These are phyloP conservation scores for Pichia cabralensis DNA, from an alignment of 805 yeast genomes.

Conservation along the genomic window DNA sequence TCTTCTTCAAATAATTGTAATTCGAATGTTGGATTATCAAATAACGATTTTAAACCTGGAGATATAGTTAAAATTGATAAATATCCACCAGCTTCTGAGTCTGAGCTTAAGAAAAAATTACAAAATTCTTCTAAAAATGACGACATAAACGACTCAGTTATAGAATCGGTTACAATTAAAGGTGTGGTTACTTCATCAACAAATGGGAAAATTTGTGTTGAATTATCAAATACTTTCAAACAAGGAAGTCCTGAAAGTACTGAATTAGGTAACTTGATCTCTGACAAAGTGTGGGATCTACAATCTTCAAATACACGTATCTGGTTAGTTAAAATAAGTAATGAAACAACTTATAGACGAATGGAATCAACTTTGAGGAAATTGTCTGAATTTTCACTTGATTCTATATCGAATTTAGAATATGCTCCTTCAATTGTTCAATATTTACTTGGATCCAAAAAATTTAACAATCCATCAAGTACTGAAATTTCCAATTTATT, in stretches of 20 bases:
- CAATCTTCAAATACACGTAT: constrained; percentile 22
- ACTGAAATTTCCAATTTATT: too few relatives aligned
- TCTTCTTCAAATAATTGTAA: constrained; percentile 31
- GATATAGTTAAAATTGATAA: constrained; percentile 62
- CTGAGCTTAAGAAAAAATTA: constrained; percentile 14
- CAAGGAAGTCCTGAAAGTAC: not conserved
- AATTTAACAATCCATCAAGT: constrained; percentile 23
- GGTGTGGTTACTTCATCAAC: constrained; percentile 59
- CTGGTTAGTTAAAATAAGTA: constrained; percentile 61
- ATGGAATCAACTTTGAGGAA: constrained; percentile 73
- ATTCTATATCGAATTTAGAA: constrained; percentile 20
- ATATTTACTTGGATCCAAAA: constrained; percentile 35
- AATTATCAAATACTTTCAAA: constrained; percentile 38
- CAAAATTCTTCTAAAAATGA: constrained; percentile 24
- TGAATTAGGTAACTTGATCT: too few relatives aligned
- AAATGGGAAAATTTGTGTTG: constrained; percentile 37
- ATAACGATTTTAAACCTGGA: constrained; percentile 49
- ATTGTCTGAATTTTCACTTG: constrained; percentile 36
- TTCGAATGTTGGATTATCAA: not conserved
- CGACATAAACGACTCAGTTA: constrained; percentile 17
- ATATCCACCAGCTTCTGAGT: constrained; percentile 26
- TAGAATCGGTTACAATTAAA: constrained; percentile 28
- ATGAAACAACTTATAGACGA: constrained; percentile 63
- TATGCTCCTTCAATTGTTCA: constrained; percentile 26
- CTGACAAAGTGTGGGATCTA: constrained; percentile 5